Evolutionary conservation across 1,284 basidiomycete genomes (phyloP).

Genomic region (Chondrostereum purpureum): DNA sequence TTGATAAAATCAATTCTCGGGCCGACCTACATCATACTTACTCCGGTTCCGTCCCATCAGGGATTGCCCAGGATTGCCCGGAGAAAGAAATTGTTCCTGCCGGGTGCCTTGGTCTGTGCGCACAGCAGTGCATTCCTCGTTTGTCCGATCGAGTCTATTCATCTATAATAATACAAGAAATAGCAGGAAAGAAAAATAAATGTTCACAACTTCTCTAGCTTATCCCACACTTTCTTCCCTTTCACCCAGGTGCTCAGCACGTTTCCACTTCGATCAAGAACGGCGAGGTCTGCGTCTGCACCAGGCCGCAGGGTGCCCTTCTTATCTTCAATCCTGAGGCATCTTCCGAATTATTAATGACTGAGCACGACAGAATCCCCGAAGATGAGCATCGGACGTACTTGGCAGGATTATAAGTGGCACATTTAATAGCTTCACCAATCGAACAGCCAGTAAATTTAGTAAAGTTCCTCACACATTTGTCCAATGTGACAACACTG

Average conservation of each 20-base stretch:
- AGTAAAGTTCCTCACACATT: conserved; percentile 80
- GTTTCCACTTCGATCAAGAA: conserved; percentile 64
- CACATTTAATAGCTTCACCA: conserved; percentile 79
- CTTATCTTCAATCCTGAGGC: conserved; percentile 68
- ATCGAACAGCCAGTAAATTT: conserved; percentile 78
- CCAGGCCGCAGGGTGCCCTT: conserved; percentile 79
- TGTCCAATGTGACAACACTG: conserved; percentile 76
- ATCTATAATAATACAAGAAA: too few relatives aligned
- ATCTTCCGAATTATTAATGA: conserved; percentile 31
- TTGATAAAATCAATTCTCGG: too few relatives aligned
- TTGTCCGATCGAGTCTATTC: too few relatives aligned
- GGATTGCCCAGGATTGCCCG: too few relatives aligned
- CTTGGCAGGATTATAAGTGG: conserved; percentile 78
- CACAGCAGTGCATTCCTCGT: too few relatives aligned
- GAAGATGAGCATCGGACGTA: conserved; percentile 23
- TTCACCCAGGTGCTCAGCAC: conserved; percentile 78
- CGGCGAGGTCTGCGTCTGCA: conserved; percentile 78
- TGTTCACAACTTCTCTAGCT: too few relatives aligned
- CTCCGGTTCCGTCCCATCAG: too few relatives aligned
- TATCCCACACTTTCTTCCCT: conserved; percentile 65
- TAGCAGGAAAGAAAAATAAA: too few relatives aligned
- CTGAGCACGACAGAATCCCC: not conserved
- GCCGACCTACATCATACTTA: too few relatives aligned
- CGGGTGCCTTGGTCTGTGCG: too few relatives aligned
- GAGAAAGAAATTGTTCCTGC: too few relatives aligned